Percentiles rank a stretch among this genome's conserved stretches.
phyloP scores from a whole-genome alignment of 805 yeast genomes.

The Kuraishia capsulata region DNA sequence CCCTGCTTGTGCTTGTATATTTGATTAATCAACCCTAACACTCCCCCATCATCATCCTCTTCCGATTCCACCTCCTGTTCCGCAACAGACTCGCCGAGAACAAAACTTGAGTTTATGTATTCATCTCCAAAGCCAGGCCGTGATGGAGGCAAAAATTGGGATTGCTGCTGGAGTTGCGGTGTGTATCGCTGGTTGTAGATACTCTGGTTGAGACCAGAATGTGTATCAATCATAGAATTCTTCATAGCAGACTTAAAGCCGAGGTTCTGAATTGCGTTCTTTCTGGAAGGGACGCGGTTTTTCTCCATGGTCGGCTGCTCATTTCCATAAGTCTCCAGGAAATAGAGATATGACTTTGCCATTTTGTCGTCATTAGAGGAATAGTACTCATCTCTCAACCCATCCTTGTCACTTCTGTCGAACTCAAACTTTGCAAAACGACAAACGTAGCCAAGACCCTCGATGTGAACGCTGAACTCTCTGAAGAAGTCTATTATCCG shows the following conservation, averaged over 20 bases:
- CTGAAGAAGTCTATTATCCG: constrained; percentile 84
- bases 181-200: neutral
- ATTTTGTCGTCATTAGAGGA: constrained; percentile 70
- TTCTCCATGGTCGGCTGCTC: constrained; percentile 21
- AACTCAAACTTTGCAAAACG: constrained; percentile 88
- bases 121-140: neutral
- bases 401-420: constrained; percentile 33
- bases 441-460: constrained; percentile 92
- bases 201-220: neutral
- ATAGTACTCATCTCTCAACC: constrained; percentile 28
- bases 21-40: constrained; percentile 73
- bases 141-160: neutral
- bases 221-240: neutral
- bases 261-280: neutral
- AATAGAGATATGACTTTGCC: constrained; percentile 85
- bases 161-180: neutral
- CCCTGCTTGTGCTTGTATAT: constrained; percentile 47
- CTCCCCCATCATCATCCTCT: constrained; percentile 38
- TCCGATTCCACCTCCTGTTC: constrained; percentile 20
- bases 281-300: constrained; percentile 2
- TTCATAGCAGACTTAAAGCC: neutral
- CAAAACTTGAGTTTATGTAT: neutral
- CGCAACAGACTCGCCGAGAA: neutral
- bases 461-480: constrained; percentile 83
- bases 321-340: constrained; percentile 73